Base-by-base conservation (phyloP, 768 basidiomycete genomes). In the Boletales sp. region DNA sequence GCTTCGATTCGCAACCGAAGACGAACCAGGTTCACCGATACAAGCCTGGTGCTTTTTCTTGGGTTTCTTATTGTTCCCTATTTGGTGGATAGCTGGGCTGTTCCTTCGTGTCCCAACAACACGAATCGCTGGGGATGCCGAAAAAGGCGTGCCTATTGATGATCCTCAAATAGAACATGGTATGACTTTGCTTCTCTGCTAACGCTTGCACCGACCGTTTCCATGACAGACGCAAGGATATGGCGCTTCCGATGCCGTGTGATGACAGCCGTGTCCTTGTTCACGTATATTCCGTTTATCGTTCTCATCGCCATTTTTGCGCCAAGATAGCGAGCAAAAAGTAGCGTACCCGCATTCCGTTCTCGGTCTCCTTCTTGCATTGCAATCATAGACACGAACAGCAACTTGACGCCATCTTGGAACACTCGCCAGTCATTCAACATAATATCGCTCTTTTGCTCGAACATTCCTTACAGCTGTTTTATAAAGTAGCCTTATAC, bases 271-370 rank as follows among this genome's bases (percentile, higher is more conserved):
- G 65, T 88, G 39, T 86, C 87, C 36, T 56, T 89, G 34, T 62
- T 89, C 64, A 88, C 86, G 18, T 90, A 90, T 66, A 72, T 89
- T 54, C 88, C 88, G 13, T 87, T 90, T 66, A 83, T 90, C 64
- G 72, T 86, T 56, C 79, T 86, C 51, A 72, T 88, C 57, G 83
- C 83, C 55, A 72, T 89, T 56, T 87, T 84, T 62, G 82, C 61
- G 8, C 65, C 65, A 54, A 68, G 69, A 60, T 69, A 45, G 51
- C 67, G 54, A 33, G 41, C 55, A 51, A 45, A 17, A 36, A 39
- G 39, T 50, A 21, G 21, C 21, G 21, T 21, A 21, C 51, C 39
- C 53, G 46, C 42, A 54, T 43, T 46, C 36, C 49, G 36, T 39
- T 46, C 49, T 41, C 45, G 42, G 14, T 41, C 50, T 14, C 54